Evolutionary conservation across 257 asterid species (phyloP), one percentile per base, ranked within the genome.

Genomic region (Jaltomata sinuosa): DNA sequence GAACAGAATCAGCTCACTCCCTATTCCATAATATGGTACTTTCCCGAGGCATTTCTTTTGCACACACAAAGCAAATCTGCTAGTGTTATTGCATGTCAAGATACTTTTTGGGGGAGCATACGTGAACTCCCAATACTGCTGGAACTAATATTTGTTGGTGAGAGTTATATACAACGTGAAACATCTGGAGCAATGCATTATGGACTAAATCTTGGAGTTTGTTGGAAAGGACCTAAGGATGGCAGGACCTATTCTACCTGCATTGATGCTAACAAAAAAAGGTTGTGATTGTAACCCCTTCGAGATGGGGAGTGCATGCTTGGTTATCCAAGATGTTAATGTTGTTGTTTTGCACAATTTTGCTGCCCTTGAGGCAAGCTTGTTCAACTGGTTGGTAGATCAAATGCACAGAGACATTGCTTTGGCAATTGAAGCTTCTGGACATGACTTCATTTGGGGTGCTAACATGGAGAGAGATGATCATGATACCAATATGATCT

Each of bases 61-160:
- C 90, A 92, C 83, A 92, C 89, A 50, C 93, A 92, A 87, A 89
- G 94, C 85, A 92, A 90, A 88, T 92, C 89, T 85, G 86, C 94
- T 27, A 95, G 94, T 59, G 76, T 93, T 47, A 92, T 95, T 57
- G 99, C 97, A n/a, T 95, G 99, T 97, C 87, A 94, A 97, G 99
- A 95, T 83, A 94, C 99, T 62, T 95, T 94, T 81, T 94, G 98
- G 53, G 98, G 99, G 82, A 94, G 94, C 87, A 90, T 95, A 84
- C 94, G 99, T 36, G 92, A 93, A 80, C 94, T 97, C 89, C 98
- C 99, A 36, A 85, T 88, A 36, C 95, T 93, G 88, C 96, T 91
- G 84, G 98, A 97, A 52, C 90, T 94, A 67, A 88, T 89, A 83
- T 95, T 94, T 74, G 79, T 85, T 8, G 99, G 99, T 36, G 98